Percentiles rank a stretch among this genome's conserved stretches.
Conservation (phyloP, 345 rosid genomes). For the Combretum micranthum region DNA sequence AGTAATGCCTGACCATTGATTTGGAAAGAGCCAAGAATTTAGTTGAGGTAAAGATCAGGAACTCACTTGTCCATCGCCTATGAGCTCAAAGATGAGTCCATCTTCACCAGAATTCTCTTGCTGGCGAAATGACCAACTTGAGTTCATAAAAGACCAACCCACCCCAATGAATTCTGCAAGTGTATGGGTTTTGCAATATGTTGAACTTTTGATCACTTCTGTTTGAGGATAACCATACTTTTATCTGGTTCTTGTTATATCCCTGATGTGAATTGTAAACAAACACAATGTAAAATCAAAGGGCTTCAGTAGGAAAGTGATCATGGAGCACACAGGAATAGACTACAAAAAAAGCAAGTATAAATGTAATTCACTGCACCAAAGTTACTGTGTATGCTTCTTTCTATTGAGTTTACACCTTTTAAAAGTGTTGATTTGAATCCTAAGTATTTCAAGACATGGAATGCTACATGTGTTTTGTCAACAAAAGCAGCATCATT, state of each 20-base stretch:
- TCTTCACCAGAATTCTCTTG: background rate
- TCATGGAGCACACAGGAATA: no score
- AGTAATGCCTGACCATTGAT: background rate
- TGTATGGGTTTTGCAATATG: slow-evolving; percentile 9
- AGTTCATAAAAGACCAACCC: slow-evolving; percentile 17
- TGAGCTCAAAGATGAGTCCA: slow-evolving; percentile 9
- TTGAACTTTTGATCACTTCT: slow-evolving; percentile 11
- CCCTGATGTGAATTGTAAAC: slow-evolving; percentile 6
- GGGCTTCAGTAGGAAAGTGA: no score
- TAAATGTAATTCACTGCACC: no score
- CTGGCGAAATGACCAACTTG: slow-evolving; percentile 9
- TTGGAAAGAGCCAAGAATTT: background rate
- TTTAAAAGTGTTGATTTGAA: no score
- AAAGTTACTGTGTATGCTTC: no score
- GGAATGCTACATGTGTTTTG: no score
- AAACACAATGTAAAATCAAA: background rate
- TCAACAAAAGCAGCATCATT: no score
- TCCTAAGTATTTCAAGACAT: no score
- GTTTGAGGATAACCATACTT: background rate
- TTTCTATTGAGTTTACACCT: no score
- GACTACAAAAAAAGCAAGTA: no score
- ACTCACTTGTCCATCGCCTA: slow-evolving; percentile 7
- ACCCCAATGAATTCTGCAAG: slow-evolving; percentile 16
- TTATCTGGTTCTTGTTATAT: slow-evolving; percentile 2
- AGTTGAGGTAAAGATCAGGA: background rate